Percentiles rank a stretch among this genome's conserved stretches.
Evolutionary conservation across 1,284 basidiomycete species (phyloP).

Genomic region (Sparassis latifolia): DNA sequence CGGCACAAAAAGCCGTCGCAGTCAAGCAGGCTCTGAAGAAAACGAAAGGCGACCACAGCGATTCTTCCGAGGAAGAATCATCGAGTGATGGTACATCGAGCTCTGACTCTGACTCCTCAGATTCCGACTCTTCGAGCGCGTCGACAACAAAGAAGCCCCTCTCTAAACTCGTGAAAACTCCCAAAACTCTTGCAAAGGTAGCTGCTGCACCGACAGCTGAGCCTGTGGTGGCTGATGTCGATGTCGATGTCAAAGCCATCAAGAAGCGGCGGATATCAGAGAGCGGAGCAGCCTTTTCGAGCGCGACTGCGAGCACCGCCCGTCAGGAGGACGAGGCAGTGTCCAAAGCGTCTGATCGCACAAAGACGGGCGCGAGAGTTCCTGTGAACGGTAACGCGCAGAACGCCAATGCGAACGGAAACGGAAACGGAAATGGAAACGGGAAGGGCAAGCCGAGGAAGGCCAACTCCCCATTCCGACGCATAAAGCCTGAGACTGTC

Average conservation of each 20-base stretch:
- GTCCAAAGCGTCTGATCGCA: background rate
- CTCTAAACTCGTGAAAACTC: conserved; percentile 10
- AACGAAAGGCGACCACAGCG: background rate
- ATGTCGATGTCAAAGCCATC: conserved; percentile 26
- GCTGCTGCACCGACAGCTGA: conserved; percentile 1
- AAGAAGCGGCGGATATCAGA: conserved; percentile 57
- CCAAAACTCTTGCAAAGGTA: conserved; percentile 7
- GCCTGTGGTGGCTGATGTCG: background rate
- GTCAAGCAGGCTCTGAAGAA: conserved; percentile 1
- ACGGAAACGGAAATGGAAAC: conserved; percentile 17
- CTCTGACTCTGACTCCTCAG: conserved; percentile 10
- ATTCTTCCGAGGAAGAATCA: background rate
- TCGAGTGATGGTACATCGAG: background rate
- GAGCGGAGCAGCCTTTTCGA: conserved; percentile 43
- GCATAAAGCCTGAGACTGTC: conserved; percentile 72
- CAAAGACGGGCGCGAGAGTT: no score
- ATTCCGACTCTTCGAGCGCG: conserved; percentile 15
- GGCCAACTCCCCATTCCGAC: conserved; percentile 67
- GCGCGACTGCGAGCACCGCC: conserved; percentile 24
- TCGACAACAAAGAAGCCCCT: conserved; percentile 9
- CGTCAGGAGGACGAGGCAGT: background rate
- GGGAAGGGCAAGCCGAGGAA: conserved; percentile 35
- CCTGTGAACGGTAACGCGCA: no score
- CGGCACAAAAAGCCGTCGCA: background rate
- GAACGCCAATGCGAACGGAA: conserved; percentile 2